Evolutionary conservation across 2,329 filamentous ascomycete genomes (phyloP).

Genomic region (Exophiala lecanii-corni): DNA sequence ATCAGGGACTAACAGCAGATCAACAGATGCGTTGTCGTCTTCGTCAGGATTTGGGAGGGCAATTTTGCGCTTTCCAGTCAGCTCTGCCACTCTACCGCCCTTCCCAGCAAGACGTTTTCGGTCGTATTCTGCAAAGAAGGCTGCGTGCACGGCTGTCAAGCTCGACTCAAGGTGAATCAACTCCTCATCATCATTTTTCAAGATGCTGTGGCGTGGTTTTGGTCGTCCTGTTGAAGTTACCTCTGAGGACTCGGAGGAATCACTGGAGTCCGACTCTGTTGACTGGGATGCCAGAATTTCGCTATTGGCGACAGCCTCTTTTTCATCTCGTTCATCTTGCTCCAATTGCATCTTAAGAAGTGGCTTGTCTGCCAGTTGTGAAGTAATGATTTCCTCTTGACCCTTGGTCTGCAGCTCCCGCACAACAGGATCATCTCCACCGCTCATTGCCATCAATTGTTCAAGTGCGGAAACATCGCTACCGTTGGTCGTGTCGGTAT

Average conservation of each 20-base stretch:
- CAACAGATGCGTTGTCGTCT: slow-evolving; percentile 25
- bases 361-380: slow-evolving; percentile 83
- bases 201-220: slow-evolving; percentile 63
- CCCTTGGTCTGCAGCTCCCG: slow-evolving; percentile 74
- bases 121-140: slow-evolving; percentile 83
- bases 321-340: slow-evolving; percentile 78
- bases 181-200: slow-evolving; percentile 85
- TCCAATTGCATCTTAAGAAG: slow-evolving; percentile 88
- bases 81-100: slow-evolving; percentile 38
- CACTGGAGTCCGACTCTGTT: slow-evolving; percentile 38
- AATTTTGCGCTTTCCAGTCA: slow-evolving; percentile 28
- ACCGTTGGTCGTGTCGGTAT: slow-evolving; percentile 19
- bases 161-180: slow-evolving; percentile 71
- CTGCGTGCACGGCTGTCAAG: slow-evolving; percentile 67
- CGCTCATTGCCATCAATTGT: slow-evolving; percentile 71
- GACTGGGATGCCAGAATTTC: slow-evolving; percentile 32
- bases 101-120: slow-evolving; percentile 36
- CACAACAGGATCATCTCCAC: slow-evolving; percentile 61
- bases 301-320: slow-evolving; percentile 42
- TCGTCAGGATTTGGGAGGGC: slow-evolving; percentile 21
- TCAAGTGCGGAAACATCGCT: slow-evolving; percentile 52
- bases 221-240: slow-evolving; percentile 27
- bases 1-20: slow-evolving; percentile 68
- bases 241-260: slow-evolving; percentile 27
- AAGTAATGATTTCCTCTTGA: slow-evolving; percentile 81